Conservation (phyloP, 129 eudicot species). For the Artemisia annua region DNA sequence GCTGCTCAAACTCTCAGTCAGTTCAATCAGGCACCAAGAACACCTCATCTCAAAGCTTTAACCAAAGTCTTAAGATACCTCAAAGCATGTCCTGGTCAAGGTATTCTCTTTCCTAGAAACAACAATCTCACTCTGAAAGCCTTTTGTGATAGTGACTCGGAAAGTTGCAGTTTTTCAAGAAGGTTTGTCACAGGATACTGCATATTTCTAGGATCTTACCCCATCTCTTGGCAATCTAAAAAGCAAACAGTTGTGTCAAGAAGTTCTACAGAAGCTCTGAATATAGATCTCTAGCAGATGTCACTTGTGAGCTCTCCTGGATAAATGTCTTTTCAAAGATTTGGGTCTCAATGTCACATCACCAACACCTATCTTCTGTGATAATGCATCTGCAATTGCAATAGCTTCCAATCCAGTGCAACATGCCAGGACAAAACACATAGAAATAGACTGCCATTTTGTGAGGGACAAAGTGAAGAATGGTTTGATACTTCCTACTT, state of each 20-base stretch:
- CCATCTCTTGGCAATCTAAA: not conserved
- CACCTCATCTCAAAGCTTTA: too few species aligned
- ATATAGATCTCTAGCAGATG: not conserved
- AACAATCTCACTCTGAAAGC: not conserved
- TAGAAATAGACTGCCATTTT: not conserved
- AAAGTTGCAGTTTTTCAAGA: not conserved
- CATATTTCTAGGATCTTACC: not conserved
- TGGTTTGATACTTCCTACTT: too few species aligned
- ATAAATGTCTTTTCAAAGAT: too few species aligned
- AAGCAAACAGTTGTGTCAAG: not conserved
- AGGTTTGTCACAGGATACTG: not conserved
- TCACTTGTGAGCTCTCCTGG: not conserved
- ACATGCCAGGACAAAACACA: not conserved
- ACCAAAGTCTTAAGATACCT: too few species aligned
- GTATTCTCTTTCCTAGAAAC: not conserved
- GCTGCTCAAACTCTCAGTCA: too few species aligned
- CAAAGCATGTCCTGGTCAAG: too few species aligned
- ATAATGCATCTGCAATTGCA: not conserved
- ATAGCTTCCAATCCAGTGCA: not conserved
- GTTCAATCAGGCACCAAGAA: too few species aligned
- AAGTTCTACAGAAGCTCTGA: not conserved
- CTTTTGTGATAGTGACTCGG: not conserved
- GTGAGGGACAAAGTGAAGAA: not conserved
- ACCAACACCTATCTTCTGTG: not conserved
- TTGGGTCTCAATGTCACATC: not conserved